A percentile compares a stretch with the other conserved stretches of the same genome.
Conservation (phyloP, 208 protist genomes). For the Phytomonas serpens region DNA sequence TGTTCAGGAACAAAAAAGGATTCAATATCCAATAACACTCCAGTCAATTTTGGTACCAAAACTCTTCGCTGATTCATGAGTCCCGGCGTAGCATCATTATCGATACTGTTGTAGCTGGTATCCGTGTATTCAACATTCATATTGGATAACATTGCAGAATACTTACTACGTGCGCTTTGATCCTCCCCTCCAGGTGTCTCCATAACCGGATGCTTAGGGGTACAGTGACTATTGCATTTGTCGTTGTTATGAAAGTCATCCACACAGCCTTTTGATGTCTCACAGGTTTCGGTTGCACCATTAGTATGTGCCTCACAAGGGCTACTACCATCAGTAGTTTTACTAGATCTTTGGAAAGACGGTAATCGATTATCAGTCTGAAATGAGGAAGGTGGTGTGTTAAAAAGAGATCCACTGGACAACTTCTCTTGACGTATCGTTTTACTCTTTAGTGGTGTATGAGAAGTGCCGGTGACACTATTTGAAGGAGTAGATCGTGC, state of each 20-base stretch:
- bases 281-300: neutral
- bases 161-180: neutral
- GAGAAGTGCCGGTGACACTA: neutral
- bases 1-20: neutral
- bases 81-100: neutral
- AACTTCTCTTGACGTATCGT: neutral
- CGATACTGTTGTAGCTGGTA: neutral
- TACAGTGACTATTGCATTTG: neutral
- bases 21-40: neutral
- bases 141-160: neutral
- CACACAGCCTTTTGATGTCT: neutral
- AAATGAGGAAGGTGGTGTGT: neutral
- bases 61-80: neutral
- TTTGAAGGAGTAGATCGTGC: neutral
- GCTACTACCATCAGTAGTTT: neutral
- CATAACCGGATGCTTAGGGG: neutral
- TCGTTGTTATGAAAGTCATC: neutral
- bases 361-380: neutral
- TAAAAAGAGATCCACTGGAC: neutral
- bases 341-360: neutral
- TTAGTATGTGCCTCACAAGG: neutral
- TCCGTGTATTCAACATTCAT: neutral
- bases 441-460: neutral
- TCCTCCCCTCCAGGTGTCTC: neutral
- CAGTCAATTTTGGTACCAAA: neutral